Evolutionary conservation across 805 yeast species (phyloP).

Genomic region (Torulaspora delbrueckii): DNA sequence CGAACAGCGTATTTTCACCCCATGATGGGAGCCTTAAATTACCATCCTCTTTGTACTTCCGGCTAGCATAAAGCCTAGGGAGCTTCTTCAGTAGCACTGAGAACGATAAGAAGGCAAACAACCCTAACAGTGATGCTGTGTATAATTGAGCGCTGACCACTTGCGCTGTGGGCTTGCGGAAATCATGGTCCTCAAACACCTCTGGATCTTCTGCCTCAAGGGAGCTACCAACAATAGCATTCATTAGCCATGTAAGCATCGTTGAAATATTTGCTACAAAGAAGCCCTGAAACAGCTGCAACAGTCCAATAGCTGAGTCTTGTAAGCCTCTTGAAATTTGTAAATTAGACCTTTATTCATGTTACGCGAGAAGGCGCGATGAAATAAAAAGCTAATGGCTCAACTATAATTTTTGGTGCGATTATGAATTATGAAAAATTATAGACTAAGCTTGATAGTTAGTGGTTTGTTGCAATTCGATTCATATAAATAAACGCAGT

Average conservation of each 20-base stretch:
- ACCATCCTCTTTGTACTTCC: slow-evolving; percentile 40
- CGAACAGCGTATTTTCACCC: slow-evolving; percentile 51
- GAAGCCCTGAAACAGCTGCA: background rate
- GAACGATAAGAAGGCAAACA: slow-evolving; percentile 61
- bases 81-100: slow-evolving; percentile 65
- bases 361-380: background rate
- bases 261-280: background rate
- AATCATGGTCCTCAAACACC: slow-evolving; percentile 23
- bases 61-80: slow-evolving; percentile 82
- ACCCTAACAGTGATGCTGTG: slow-evolving; percentile 65
- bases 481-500: too few species aligned
- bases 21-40: slow-evolving; percentile 31
- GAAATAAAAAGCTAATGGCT: background rate
- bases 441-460: too few species aligned
- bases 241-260: background rate
- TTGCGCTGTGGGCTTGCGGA: slow-evolving; percentile 40
- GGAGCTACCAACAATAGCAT: background rate
- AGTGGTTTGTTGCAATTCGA: too few species aligned
- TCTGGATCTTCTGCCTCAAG: background rate
- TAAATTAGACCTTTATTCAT: background rate
- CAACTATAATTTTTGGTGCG: background rate
- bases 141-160: slow-evolving; percentile 74
- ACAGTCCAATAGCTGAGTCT: background rate
- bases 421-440: too few species aligned
- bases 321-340: background rate